Evolutionary conservation across 441 rosid genomes (phyloP).

Genomic region (Macaranga tanarius): DNA sequence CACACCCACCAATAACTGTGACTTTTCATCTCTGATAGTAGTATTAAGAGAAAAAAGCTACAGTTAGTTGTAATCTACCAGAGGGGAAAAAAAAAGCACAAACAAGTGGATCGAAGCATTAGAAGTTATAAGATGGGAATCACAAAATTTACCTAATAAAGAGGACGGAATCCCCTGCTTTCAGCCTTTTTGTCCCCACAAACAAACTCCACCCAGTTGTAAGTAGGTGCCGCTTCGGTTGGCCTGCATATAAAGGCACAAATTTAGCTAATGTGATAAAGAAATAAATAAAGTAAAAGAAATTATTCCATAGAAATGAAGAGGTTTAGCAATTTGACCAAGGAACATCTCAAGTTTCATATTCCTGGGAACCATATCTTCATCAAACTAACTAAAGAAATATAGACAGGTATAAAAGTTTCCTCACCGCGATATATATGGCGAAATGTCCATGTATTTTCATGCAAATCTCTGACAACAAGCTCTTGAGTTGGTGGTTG

Average conservation of each 20-base stretch:
- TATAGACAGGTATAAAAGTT: slow-evolving; percentile 6
- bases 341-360: background rate
- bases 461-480: slow-evolving; percentile 86
- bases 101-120: too few species aligned
- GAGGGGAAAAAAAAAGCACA: too few species aligned
- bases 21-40: slow-evolving; percentile 75
- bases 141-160: slow-evolving; percentile 66
- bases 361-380: background rate
- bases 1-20: slow-evolving; percentile 94
- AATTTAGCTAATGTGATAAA: background rate
- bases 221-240: slow-evolving; percentile 96
- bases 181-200: slow-evolving; percentile 89
- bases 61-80: background rate
- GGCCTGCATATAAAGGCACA: slow-evolving; percentile 51
- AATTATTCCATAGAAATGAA: background rate
- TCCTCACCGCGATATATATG: slow-evolving; percentile 83
- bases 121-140: background rate
- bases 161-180: slow-evolving; percentile 91
- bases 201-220: slow-evolving; percentile 98
- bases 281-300: background rate
- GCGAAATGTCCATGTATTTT: slow-evolving; percentile 91
- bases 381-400: background rate
- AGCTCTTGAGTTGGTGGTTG: slow-evolving; percentile 98
- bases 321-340: background rate
- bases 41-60: background rate